Percentiles rank a stretch among this genome's conserved stretches.
phyloP scores from a whole-genome alignment of 148 eudicot genomes.

The Rhododendron ferrugineum region DNA sequence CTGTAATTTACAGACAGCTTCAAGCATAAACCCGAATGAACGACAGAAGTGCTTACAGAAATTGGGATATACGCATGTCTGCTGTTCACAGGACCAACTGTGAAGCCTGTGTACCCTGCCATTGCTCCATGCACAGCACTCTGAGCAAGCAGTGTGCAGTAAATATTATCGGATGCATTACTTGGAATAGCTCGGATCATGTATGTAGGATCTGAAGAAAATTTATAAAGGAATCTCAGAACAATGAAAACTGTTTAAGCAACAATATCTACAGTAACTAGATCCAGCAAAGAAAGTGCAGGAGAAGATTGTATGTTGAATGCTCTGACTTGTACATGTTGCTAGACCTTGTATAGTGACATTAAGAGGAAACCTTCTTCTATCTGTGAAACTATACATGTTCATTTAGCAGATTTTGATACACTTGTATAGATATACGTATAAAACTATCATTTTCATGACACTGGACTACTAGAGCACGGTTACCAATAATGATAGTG shows the following conservation, averaged over 20 bases:
- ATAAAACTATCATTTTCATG: neutral
- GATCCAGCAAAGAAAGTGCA: neutral
- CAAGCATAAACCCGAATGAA: neutral
- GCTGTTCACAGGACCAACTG: slow-evolving; percentile 60
- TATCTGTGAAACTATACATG: too few species aligned
- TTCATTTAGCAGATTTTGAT: neutral
- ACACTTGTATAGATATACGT: neutral
- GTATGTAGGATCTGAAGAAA: slow-evolving; percentile 51
- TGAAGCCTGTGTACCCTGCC: slow-evolving; percentile 63
- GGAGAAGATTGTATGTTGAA: neutral
- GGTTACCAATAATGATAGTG: neutral
- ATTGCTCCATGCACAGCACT: slow-evolving; percentile 65
- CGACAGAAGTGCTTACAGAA: slow-evolving; percentile 26
- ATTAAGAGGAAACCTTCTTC: neutral
- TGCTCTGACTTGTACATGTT: neutral
- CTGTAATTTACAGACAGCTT: neutral
- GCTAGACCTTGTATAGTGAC: neutral
- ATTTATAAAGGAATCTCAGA: neutral
- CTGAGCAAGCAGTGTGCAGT: slow-evolving; percentile 62
- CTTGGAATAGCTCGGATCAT: slow-evolving; percentile 64
- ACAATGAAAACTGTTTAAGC: neutral
- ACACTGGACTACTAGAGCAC: neutral
- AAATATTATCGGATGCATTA: slow-evolving; percentile 55
- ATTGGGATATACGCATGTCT: slow-evolving; percentile 63
- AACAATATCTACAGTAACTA: neutral